A percentile compares a stretch with the other conserved stretches of the same genome.
These are phyloP conservation scores for Mrakia gelida DNA, from an alignment of 768 basidiomycete species.

Conservation along the genomic window DNA sequence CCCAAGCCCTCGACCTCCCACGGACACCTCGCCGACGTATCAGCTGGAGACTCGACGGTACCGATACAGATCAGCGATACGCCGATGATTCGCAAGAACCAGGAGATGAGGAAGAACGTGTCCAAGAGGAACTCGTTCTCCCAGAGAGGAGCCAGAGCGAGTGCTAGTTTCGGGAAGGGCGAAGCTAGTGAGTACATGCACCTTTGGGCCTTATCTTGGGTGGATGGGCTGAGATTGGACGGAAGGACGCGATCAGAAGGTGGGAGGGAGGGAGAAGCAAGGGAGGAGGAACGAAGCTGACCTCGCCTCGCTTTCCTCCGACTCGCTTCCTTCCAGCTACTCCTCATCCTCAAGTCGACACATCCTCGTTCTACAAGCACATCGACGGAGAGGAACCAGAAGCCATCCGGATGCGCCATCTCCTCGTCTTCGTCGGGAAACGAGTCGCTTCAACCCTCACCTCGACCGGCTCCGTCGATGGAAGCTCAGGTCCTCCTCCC, in stretches of 20 bases:
- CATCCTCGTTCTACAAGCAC: conserved; percentile 29
- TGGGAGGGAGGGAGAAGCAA: neutral
- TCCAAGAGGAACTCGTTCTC: conserved; percentile 28
- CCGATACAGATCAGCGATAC: conserved; percentile 32
- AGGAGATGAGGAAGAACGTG: conserved; percentile 29
- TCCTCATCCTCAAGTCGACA: conserved; percentile 21
- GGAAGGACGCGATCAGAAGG: neutral
- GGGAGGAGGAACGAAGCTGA: neutral
- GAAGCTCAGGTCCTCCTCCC: neutral
- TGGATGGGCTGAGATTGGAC: neutral
- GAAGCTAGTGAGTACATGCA: conserved; percentile 20
- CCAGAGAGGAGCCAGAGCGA: conserved; percentile 24
- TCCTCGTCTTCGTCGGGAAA: conserved; percentile 33
- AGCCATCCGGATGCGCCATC: conserved; percentile 31
- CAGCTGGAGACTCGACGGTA: conserved; percentile 23
- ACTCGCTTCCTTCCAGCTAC: conserved; percentile 12
- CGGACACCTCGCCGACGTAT: neutral
- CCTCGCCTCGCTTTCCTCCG: neutral
- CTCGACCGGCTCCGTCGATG: neutral
- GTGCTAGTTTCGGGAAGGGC: conserved; percentile 31
- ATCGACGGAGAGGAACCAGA: conserved; percentile 30
- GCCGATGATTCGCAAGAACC: conserved; percentile 32
- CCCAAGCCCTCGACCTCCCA: conserved; percentile 1
- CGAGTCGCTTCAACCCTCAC: conserved; percentile 6
- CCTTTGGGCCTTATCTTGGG: neutral